Conservation (phyloP, 2,329 filamentous ascomycete genomes). For the Colletotrichum viniferum region DNA sequence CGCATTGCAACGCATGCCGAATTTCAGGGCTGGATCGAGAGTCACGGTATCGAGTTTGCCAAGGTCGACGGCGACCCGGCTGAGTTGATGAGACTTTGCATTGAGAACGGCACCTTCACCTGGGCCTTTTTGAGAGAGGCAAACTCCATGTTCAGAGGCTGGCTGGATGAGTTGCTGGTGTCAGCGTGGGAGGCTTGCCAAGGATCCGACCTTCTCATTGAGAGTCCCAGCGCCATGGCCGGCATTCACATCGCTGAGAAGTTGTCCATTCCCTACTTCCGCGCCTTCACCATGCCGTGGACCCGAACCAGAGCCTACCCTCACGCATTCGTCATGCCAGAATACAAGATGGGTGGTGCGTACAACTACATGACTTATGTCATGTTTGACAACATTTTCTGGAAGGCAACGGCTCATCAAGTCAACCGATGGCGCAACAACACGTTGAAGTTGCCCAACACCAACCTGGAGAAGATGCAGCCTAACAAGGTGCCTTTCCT, state of each 20-base stretch:
- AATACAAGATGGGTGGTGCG: constrained; percentile 90
- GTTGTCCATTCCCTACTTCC: constrained; percentile 90
- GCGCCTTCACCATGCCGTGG: constrained; percentile 99
- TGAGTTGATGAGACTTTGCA: constrained; percentile 94
- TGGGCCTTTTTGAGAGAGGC: constrained; percentile 89
- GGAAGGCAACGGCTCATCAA: constrained; percentile 89
- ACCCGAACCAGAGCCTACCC: constrained; percentile 94
- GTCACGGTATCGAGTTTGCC: constrained; percentile 93
- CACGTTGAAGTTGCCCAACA: constrained; percentile 77
- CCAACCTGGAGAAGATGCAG: constrained; percentile 88
- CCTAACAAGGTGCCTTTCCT: constrained; percentile 97
- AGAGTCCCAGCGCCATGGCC: constrained; percentile 95
- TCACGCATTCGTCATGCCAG: constrained; percentile 92
- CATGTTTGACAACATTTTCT: constrained; percentile 96
- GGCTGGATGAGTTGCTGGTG: constrained; percentile 86
- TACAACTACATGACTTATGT: constrained; percentile 97
- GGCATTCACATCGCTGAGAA: constrained; percentile 98
- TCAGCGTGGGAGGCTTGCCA: constrained; percentile 86
- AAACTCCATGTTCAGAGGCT: constrained; percentile 86
- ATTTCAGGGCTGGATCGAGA: constrained; percentile 86
- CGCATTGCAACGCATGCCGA: constrained; percentile 92
- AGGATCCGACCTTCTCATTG: constrained; percentile 87
- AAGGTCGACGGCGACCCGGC: constrained; percentile 89
- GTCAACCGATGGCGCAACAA: constrained; percentile 92
- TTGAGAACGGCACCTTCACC: constrained; percentile 97